A percentile compares a stretch with the other conserved stretches of the same genome.
These are phyloP conservation scores for Clonostachys rosea DNA, from an alignment of 2,329 filamentous ascomycete genomes.

Conservation along the genomic window DNA sequence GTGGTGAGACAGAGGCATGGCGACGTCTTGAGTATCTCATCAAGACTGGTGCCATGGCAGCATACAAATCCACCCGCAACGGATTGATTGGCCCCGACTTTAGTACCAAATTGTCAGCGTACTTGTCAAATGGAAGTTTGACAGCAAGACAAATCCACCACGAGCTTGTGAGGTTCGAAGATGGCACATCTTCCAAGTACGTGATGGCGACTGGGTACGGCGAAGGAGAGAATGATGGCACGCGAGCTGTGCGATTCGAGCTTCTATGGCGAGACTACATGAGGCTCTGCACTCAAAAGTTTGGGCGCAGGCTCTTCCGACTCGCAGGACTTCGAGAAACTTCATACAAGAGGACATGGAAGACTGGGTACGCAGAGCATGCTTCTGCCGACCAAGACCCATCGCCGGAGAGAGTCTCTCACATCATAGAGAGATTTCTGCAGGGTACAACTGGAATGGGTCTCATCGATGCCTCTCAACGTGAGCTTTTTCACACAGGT, in stretches of 20 bases:
- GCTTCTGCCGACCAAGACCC: slow-evolving; percentile 28
- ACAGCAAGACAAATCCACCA: slow-evolving; percentile 70
- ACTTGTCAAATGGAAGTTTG: slow-evolving; percentile 66
- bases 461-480: slow-evolving; percentile 72
- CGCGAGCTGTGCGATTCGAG: slow-evolving; percentile 65
- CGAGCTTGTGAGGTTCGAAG: slow-evolving; percentile 63
- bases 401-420: slow-evolving; percentile 33
- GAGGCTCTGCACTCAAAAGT: slow-evolving; percentile 70
- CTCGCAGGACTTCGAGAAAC: slow-evolving; percentile 57
- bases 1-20: slow-evolving; percentile 59
- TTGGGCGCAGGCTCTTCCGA: slow-evolving; percentile 58
- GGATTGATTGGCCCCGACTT: slow-evolving; percentile 66
- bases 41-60: slow-evolving; percentile 51
- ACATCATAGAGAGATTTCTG: slow-evolving; percentile 53
- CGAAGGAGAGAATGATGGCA: slow-evolving; percentile 68
- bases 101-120: slow-evolving; percentile 73
- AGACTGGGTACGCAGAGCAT: slow-evolving; percentile 26
- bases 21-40: slow-evolving; percentile 58
- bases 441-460: slow-evolving; percentile 69
- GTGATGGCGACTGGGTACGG: slow-evolving; percentile 52
- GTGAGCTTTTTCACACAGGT: slow-evolving; percentile 70
- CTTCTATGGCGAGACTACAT: slow-evolving; percentile 80
- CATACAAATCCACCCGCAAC: slow-evolving; percentile 69
- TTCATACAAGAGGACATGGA: slow-evolving; percentile 41
- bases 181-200: slow-evolving; percentile 44